A percentile compares a stretch with the other conserved stretches of the same genome.
Conservation (phyloP, 2,329 filamentous ascomycete genomes). For the Epichloe sp. region DNA sequence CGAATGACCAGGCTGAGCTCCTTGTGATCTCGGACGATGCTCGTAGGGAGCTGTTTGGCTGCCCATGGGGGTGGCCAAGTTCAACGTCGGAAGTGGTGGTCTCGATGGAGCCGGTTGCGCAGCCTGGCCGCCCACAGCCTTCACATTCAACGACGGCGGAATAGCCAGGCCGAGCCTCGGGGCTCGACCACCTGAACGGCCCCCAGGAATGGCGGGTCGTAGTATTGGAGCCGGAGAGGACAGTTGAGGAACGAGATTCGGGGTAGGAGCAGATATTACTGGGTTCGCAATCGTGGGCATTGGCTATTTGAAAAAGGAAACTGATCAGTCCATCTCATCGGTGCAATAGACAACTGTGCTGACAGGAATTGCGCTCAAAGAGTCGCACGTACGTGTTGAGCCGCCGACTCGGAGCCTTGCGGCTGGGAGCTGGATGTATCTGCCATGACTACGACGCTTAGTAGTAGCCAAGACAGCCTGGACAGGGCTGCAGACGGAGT, state of each 20-base stretch:
- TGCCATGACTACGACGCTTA: constrained; percentile 12
- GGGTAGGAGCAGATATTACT: constrained; percentile 18
- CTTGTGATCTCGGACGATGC: constrained; percentile 39
- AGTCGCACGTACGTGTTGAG: constrained; percentile 10
- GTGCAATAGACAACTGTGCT: not conserved
- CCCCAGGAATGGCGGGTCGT: constrained; percentile 67
- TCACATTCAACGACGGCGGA: constrained; percentile 70
- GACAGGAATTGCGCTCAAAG: not conserved
- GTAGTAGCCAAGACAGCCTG: constrained; percentile 8
- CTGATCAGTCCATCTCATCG: not conserved
- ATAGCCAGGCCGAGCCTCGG: constrained; percentile 82
- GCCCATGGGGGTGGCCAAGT: constrained; percentile 80
- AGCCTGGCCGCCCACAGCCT: constrained; percentile 50
- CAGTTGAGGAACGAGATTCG: constrained; percentile 43
- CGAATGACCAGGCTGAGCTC: constrained; percentile 45
- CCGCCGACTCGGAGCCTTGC: constrained; percentile 9
- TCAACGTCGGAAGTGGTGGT: constrained; percentile 61
- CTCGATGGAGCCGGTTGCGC: constrained; percentile 21
- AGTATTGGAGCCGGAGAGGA: constrained; percentile 68
- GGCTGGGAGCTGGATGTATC: constrained; percentile 13
- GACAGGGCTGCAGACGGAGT: constrained; percentile 2
- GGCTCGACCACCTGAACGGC: constrained; percentile 48
- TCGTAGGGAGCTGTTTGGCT: constrained; percentile 61
- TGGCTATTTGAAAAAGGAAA: constrained; percentile 8
- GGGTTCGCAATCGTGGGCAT: constrained; percentile 10